Percentiles rank a stretch among this genome's conserved stretches.
These are phyloP conservation scores for Tremella mesenterica DNA, from an alignment of 768 basidiomycete species.

Conservation along the genomic window DNA sequence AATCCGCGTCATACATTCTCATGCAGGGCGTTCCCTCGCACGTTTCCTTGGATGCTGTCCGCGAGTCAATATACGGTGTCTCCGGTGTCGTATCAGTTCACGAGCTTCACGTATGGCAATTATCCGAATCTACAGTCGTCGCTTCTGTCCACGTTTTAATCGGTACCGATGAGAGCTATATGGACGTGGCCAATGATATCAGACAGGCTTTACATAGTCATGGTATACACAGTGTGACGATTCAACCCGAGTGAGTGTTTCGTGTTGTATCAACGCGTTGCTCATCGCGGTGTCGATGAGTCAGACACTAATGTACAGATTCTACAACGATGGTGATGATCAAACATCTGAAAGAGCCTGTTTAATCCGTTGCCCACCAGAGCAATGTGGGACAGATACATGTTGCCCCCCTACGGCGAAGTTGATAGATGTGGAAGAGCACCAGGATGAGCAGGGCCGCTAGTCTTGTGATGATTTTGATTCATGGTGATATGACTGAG, in stretches of 20 bases:
- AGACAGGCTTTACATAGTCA: slow-evolving; percentile 74
- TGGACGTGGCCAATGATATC: slow-evolving; percentile 77
- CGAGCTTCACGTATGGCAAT: slow-evolving; percentile 87
- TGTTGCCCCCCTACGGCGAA: slow-evolving; percentile 39
- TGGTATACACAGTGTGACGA: slow-evolving; percentile 89
- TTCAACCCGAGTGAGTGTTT: slow-evolving; percentile 64
- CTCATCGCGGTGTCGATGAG: no score
- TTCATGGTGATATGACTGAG: no score
- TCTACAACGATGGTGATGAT: slow-evolving; percentile 11
- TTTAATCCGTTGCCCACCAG: slow-evolving; percentile 42
- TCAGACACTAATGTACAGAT: slow-evolving; percentile 10
- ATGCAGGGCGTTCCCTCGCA: slow-evolving; percentile 87
- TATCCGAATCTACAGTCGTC: slow-evolving; percentile 88
- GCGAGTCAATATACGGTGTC: slow-evolving; percentile 67
- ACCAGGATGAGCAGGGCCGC: no score
- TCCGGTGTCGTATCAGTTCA: slow-evolving; percentile 82
- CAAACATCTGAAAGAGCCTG: slow-evolving; percentile 30
- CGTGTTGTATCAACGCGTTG: no score
- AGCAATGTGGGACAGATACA: slow-evolving; percentile 39
- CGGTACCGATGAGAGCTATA: slow-evolving; percentile 73
- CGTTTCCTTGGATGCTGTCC: slow-evolving; percentile 81
- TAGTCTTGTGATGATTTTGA: no score
- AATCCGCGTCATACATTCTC: slow-evolving; percentile 85
- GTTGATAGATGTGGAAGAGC: slow-evolving; percentile 37
- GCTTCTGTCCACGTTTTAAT: slow-evolving; percentile 92